These are phyloP conservation scores for Diaporthe sp. DNA, from an alignment of 2,329 filamentous ascomycete genomes.

Conservation along the genomic window DNA sequence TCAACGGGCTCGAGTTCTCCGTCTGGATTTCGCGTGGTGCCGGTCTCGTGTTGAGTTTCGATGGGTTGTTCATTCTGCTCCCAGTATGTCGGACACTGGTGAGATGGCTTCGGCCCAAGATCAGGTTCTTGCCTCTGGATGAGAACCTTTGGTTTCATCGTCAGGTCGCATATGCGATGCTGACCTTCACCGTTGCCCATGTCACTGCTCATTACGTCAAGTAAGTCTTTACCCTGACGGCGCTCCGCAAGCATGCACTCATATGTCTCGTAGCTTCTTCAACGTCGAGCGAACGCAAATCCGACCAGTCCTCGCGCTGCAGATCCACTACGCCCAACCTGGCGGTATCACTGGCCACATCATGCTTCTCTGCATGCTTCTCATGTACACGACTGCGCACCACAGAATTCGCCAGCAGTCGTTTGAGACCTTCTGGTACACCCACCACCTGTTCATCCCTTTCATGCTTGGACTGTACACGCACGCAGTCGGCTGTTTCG, in stretches of 20 bases:
- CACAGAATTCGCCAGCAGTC: conserved; percentile 95
- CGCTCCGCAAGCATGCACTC: neutral
- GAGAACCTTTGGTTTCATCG: conserved; percentile 98
- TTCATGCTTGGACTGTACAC: conserved; percentile 96
- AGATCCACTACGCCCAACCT: conserved; percentile 92
- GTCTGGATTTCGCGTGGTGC: conserved; percentile 98
- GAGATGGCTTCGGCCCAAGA: conserved; percentile 86
- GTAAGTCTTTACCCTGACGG: conserved; percentile 61
- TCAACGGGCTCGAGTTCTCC: conserved; percentile 88
- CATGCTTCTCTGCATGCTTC: conserved; percentile 98
- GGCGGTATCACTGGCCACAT: conserved; percentile 96
- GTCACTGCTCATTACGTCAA: conserved; percentile 92
- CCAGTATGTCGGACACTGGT: conserved; percentile 96
- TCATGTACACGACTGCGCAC: conserved; percentile 98
- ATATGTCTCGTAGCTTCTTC: conserved; percentile 77
- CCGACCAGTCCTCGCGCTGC: conserved; percentile 82
- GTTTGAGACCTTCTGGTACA: conserved; percentile 99
- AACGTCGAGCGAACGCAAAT: conserved; percentile 91
- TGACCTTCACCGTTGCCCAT: conserved; percentile 86
- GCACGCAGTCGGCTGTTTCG: conserved; percentile 96
- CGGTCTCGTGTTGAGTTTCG: conserved; percentile 85
- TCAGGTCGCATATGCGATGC: conserved; percentile 90
- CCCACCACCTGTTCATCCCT: conserved; percentile 97
- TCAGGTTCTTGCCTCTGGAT: conserved; percentile 91
- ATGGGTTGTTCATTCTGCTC: conserved; percentile 88